Evolutionary conservation across 345 rosid genomes (phyloP), one percentile per base, ranked within the genome.

Genomic region (Ricinus communis): DNA sequence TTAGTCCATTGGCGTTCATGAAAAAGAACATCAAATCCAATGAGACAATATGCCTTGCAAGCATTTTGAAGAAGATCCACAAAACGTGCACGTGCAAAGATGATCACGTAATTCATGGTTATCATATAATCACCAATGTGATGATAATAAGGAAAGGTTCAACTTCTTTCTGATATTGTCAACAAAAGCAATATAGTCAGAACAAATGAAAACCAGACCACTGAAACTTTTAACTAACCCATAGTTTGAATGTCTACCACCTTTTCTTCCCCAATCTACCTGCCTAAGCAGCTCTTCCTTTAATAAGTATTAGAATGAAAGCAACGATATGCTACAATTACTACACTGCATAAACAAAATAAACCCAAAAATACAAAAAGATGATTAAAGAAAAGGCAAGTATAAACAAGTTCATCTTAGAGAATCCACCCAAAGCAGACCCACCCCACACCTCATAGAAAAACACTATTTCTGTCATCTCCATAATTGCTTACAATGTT

Each of bases 401-500:
- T 21, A 51, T 14, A 21, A 43, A 25, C 45, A 25, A n/a, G 5
- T 38, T 47, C 8, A 62, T 21, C 61, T 21, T 13, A 18, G 15
- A 50, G 10, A 62, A 21, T 27, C 25, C 19, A 28, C 1, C 53
- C 31, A 14, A 4, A 30, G 54, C 49, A 50, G 57, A 30, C 27
- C 49, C 8, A 8, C 24, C 5, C n/a, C 38, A 57, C n/a, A 25
- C 21, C 24, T 22, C 15, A 11, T 25, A 4, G 50, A 58, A 47
- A 22, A 11, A 28, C 5, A 13, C 40, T 57, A 46, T 57, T 47
- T 14, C 55, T 38, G 5, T 49, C 65, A 46, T 38, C 66, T 47
- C 43, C n/a, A n/a, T n/a, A n/a, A 31, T 49, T 51, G n/a, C 65
- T 47, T 36, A 73, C 65, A 66, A n/a, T 24, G 33, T 6, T 55